Evolutionary conservation across 345 rosid genomes (phyloP).

Genomic region (Sonneratia caseolaris): DNA sequence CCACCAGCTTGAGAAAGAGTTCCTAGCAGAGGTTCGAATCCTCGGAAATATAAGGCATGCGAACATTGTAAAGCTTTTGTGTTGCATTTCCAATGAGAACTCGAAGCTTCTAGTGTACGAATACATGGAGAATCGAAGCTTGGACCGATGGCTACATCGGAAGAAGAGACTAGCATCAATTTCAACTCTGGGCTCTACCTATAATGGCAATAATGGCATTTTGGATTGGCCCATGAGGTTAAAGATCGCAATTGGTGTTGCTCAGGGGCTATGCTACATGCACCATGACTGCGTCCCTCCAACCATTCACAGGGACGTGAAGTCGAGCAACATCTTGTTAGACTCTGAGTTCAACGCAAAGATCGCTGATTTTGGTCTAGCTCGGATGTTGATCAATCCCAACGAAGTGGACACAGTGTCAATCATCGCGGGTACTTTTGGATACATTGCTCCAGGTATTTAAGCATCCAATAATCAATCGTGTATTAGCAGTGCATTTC

Average conservation of each 20-base stretch:
- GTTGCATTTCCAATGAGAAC: slow-evolving; percentile 46
- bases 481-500: too few relatives aligned
- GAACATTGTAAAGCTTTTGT: slow-evolving; percentile 49
- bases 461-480: neutral
- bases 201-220: slow-evolving; percentile 2
- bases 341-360: slow-evolving; percentile 49
- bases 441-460: slow-evolving; percentile 62
- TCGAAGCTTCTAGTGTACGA: slow-evolving; percentile 60
- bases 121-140: slow-evolving; percentile 48
- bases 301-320: slow-evolving; percentile 53
- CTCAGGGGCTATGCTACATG: slow-evolving; percentile 59
- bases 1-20: slow-evolving; percentile 34
- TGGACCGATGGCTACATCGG: slow-evolving; percentile 44
- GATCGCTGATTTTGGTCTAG: slow-evolving; percentile 64
- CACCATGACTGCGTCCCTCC: slow-evolving; percentile 54
- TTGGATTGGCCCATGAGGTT: slow-evolving; percentile 56
- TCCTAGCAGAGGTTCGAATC: slow-evolving; percentile 39
- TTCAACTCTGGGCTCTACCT: neutral
- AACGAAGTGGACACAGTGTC: slow-evolving; percentile 42
- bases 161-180: slow-evolving; percentile 1
- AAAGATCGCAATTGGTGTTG: slow-evolving; percentile 53
- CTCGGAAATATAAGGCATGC: slow-evolving; percentile 38
- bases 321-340: slow-evolving; percentile 56
- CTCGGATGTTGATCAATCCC: slow-evolving; percentile 32
- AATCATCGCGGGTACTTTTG: slow-evolving; percentile 49